A percentile compares a stretch with the other conserved stretches of the same genome.
phyloP scores from a whole-genome alignment of 495 filamentous ascomycete species.

The Neurospora sp. region DNA sequence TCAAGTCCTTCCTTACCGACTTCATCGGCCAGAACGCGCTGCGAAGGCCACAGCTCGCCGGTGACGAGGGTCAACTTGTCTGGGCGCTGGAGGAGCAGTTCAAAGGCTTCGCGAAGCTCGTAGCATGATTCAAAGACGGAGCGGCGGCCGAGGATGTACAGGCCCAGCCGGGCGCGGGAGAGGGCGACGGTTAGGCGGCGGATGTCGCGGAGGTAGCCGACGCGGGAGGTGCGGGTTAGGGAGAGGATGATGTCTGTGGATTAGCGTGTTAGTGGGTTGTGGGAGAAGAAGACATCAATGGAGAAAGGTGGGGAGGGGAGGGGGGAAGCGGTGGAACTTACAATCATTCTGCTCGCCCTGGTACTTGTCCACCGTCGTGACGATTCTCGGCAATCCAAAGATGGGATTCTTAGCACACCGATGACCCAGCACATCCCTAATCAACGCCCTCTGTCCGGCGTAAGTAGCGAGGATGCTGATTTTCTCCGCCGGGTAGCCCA shows the following conservation, averaged over 20 bases:
- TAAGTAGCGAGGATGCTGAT: constrained; percentile 92
- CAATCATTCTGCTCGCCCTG: constrained; percentile 99
- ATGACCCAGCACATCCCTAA: constrained; percentile 80
- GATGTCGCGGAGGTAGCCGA: constrained; percentile 91
- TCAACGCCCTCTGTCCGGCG: constrained; percentile 85
- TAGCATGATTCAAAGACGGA: constrained; percentile 83
- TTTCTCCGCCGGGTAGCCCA: constrained; percentile 86
- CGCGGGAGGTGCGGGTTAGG: constrained; percentile 73
- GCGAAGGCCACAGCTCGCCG: constrained; percentile 75
- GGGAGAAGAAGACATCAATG: neutral
- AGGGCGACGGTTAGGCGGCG: constrained; percentile 93
- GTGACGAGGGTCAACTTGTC: constrained; percentile 72
- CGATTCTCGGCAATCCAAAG: constrained; percentile 83
- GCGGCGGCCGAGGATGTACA: constrained; percentile 87
- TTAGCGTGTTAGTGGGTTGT: constrained; percentile 2
- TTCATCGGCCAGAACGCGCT: constrained; percentile 47
- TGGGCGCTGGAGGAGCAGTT: constrained; percentile 56
- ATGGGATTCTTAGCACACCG: constrained; percentile 72
- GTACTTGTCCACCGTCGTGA: constrained; percentile 95
- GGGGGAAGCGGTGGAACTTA: constrained; percentile 36
- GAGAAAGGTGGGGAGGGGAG: neutral
- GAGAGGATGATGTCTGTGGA: constrained; percentile 79
- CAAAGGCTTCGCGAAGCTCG: constrained; percentile 80
- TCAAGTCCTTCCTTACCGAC: constrained; percentile 37
- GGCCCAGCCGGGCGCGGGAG: constrained; percentile 80